A percentile compares a stretch with the other conserved stretches of the same genome.
These are phyloP conservation scores for Exophiala viscosa DNA, from an alignment of 2,329 filamentous ascomycete species.

Conservation along the genomic window DNA sequence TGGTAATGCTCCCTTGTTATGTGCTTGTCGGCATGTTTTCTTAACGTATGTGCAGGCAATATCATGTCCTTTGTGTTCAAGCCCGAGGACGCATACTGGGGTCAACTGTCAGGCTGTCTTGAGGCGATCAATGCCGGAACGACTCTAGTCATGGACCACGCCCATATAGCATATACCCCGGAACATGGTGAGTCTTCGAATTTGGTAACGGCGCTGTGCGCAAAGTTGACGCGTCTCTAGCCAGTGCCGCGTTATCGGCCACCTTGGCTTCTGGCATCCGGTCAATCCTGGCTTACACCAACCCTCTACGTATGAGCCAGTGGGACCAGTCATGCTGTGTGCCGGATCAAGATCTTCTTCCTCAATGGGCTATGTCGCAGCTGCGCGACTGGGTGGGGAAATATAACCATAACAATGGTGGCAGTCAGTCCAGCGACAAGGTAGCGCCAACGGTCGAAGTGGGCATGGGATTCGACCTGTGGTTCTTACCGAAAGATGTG, in stretches of 20 bases:
- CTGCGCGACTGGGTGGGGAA: conserved; percentile 22
- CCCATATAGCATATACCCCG: conserved; percentile 29
- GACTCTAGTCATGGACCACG: conserved; percentile 33
- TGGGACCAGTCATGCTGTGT: conserved; percentile 28
- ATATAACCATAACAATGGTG: not conserved
- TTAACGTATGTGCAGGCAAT: conserved; percentile 33
- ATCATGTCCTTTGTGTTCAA: conserved; percentile 35
- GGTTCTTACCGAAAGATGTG: conserved; percentile 28
- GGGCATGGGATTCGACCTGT: conserved; percentile 32
- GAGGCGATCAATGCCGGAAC: conserved; percentile 23
- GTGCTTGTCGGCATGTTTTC: not conserved
- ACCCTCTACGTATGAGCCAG: conserved; percentile 23
- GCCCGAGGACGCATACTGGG: conserved; percentile 44
- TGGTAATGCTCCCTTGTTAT: conserved; percentile 27
- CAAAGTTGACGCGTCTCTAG: conserved; percentile 17
- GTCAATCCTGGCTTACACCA: conserved; percentile 30
- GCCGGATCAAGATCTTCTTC: conserved; percentile 21
- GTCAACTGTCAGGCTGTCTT: conserved; percentile 26
- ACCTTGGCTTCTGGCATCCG: conserved; percentile 32
- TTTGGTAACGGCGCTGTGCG: not conserved
- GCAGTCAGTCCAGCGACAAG: too few relatives aligned
- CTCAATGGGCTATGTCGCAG: conserved; percentile 29
- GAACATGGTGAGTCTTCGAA: conserved; percentile 32
- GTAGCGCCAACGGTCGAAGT: conserved; percentile 28
- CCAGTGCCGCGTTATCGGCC: conserved; percentile 29